A percentile compares a stretch with the other conserved stretches of the same genome.
Conservation (phyloP, 768 basidiomycete species). For the Russula dissimulans region DNA sequence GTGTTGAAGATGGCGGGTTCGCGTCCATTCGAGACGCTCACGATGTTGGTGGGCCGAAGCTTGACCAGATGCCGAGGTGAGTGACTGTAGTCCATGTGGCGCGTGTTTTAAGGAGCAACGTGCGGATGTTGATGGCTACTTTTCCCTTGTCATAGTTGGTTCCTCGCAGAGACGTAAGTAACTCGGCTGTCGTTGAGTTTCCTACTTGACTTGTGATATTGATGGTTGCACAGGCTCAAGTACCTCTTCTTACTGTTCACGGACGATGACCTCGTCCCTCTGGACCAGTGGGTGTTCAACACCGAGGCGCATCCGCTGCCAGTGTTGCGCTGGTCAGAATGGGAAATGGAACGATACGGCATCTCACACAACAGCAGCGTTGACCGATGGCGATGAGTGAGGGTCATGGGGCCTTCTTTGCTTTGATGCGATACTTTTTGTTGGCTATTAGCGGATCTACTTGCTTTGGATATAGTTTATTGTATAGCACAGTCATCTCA, state of each 20-base stretch:
- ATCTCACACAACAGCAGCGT: conserved; percentile 19
- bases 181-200: background rate
- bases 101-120: background rate
- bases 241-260: conserved; percentile 63
- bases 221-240: conserved; percentile 40
- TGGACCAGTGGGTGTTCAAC: conserved; percentile 40
- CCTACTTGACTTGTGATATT: background rate
- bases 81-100: conserved; percentile 35
- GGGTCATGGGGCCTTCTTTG: no score
- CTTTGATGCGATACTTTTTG: no score
- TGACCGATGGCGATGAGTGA: background rate
- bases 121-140: background rate
- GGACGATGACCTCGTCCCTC: conserved; percentile 47
- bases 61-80: conserved; percentile 69
- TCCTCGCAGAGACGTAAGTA: conserved; percentile 44
- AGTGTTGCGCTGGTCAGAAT: conserved; percentile 52
- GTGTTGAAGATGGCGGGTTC: conserved; percentile 48
- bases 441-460: no score
- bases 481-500: no score
- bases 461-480: no score
- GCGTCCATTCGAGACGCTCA: conserved; percentile 47
- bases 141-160: conserved; percentile 31
- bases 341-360: conserved; percentile 39
- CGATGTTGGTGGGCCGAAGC: conserved; percentile 24
- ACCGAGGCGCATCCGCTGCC: conserved; percentile 73